Base-by-base conservation (phyloP, 73 alveolate genomes). In the Tetrahymena elliotti region DNA sequence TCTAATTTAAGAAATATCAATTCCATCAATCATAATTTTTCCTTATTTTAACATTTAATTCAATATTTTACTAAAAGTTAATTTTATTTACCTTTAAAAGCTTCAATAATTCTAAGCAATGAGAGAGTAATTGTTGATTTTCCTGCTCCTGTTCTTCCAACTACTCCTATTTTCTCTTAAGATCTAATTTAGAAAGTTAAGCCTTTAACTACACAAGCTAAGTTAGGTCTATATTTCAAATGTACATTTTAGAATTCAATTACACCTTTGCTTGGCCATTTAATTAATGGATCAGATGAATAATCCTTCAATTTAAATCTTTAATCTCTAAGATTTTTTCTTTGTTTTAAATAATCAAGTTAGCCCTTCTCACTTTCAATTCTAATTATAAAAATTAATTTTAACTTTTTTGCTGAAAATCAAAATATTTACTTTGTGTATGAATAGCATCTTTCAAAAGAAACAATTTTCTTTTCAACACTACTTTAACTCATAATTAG, bases 121-220 rank as follows among this genome's bases (percentile, higher is more conserved):
- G 97, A 93, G 54, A 97, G 93, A 53, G 98, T 83, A 27, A 98
- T 93, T 52, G 99, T 97, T 88, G 99, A 97, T 96, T 98, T 98
- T 47, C 99, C 99, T n/a, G 98, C 96, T 93, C 99, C 99, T 0
- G 99, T 98, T 92, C 99, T 95, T 4, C 99, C 99, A 1, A 97
- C 98, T 39, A 98, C 68, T 16, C 99, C 99, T 15, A 98, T 93
- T 93, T 98, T 97, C 53, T 98, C 99, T 52, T 97, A 96, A 1
- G 98, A 84, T 31, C 96, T 93, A 41, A 97, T 97, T 18, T 93
- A 16, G 24, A 95, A 53, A 15, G 96, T 95, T 36, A 97, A 31
- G 54, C 96, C 96, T 38, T 95, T 97, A 83, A 97, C 93, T 1
- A 97, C 98, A 39, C 97, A 95, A 33, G 95, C 95, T n/a, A 98